Evolutionary conservation across 768 basidiomycete species (phyloP).

Genomic region (Psilocybe subaeruginosa): DNA sequence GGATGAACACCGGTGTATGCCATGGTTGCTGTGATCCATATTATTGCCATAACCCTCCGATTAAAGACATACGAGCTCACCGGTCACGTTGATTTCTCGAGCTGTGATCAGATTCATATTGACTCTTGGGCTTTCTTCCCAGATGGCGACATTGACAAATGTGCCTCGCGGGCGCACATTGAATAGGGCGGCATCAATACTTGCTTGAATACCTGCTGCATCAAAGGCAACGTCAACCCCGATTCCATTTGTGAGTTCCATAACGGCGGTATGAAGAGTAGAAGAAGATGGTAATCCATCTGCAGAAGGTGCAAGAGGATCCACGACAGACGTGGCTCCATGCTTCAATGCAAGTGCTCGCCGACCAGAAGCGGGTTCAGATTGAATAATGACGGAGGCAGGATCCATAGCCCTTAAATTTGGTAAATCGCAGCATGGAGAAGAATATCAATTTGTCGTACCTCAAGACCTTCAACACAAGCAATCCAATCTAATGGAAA

Average conservation of each 20-base stretch:
- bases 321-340: conserved; percentile 39
- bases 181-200: conserved; percentile 36
- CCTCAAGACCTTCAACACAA: conserved; percentile 41
- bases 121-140: conserved; percentile 38
- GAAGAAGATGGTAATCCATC: conserved; percentile 14
- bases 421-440: background rate
- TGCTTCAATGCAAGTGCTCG: conserved; percentile 37
- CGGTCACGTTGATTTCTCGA: conserved; percentile 41
- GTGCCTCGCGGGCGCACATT: conserved; percentile 41
- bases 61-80: conserved; percentile 21
- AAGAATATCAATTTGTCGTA: conserved; percentile 5
- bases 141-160: conserved; percentile 44
- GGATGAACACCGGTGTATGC: conserved; percentile 42
- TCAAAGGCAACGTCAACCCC: conserved; percentile 53
- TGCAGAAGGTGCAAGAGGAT: conserved; percentile 28
- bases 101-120: conserved; percentile 38
- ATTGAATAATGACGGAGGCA: conserved; percentile 33
- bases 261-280: conserved; percentile 23
- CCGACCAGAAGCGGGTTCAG: conserved; percentile 43
- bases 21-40: conserved; percentile 30
- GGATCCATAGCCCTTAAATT: conserved; percentile 29
- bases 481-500: conserved; percentile 36
- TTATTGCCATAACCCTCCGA: background rate
- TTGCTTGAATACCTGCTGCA: conserved; percentile 44
- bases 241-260: conserved; percentile 28